Evolutionary conservation across 768 basidiomycete species (phyloP), one percentile per base, ranked within the genome.

Genomic region (Mycena galericulata): DNA sequence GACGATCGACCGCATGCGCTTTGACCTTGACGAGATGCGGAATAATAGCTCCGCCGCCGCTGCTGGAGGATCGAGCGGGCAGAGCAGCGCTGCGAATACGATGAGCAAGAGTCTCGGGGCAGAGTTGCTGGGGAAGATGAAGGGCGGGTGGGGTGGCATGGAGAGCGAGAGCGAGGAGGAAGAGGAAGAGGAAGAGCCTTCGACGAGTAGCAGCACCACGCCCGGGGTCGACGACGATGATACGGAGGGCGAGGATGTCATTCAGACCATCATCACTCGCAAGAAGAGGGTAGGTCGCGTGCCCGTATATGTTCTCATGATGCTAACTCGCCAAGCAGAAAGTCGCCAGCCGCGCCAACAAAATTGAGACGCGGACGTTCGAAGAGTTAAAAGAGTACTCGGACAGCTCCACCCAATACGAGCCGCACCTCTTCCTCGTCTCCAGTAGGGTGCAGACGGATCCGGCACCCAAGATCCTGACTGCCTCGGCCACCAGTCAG

Each of bases 1-100:
- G 84, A 98, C 96, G 2, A 98, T 98, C 72, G 96, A 98, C 76
- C 87, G 96, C 51, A 91, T 98, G 88, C 86, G 94, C 34, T 97
- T 92, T 71, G 97, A 98, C 74, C 89, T 98, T 86, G 96, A 98
- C 72, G 95, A 97, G 79, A 88, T 97, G 85, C 86, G 95, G 43
- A 88, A 81, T 58, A 81, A 78, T 51, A 81, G 83, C 7, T 77
- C 79, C 43, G 79, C 79, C n/a, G 73, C 67, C 24, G 77, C 75
- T 43, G 75, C 76, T 15, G 81, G 80, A 15, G 77, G 81, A 0
- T 79, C 80, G 17, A 86, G 85, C 54, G 85, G 84, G 34, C 74
- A 70, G 51, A 82, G 80, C 45, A 94, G 90, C 73, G 81, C 77
- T 20, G 79, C 79, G 34, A 87, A 85, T 45, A 90, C 87, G 20